phyloP scores from a whole-genome alignment of 257 asterid species.

The Anisodus tanguticus region DNA sequence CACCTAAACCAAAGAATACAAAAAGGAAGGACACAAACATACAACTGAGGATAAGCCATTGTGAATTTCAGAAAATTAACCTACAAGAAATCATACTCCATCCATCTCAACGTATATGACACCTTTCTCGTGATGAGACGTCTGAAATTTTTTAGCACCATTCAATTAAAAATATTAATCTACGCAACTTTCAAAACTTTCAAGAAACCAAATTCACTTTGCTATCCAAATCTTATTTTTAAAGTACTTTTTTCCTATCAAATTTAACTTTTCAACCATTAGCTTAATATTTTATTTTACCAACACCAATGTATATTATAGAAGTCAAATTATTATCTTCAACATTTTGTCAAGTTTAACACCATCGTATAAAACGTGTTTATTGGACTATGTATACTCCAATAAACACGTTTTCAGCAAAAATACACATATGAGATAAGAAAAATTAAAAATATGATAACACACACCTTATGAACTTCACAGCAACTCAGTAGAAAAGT shows the following conservation, averaged over 20 bases:
- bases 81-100: not conserved
- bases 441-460: not conserved
- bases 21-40: not conserved
- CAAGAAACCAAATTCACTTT: not conserved
- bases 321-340: conserved; percentile 28
- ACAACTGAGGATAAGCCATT: not conserved
- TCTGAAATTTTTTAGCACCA: not conserved
- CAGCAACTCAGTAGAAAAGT: not conserved
- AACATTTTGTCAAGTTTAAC: conserved; percentile 8
- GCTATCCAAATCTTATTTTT: not conserved
- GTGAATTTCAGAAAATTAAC: not conserved
- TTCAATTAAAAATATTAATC: not conserved
- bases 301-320: too few relatives aligned
- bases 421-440: too few relatives aligned
- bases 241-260: not conserved
- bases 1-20: not conserved
- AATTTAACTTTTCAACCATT: not conserved
- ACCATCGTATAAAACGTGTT: not conserved
- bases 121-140: too few relatives aligned
- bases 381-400: too few relatives aligned
- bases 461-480: not conserved
- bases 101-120: not conserved
- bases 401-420: too few relatives aligned
- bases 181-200: not conserved
- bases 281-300: too few relatives aligned